These are phyloP conservation scores for Cinchona pubescens DNA, from an alignment of 257 asterid species.

Conservation along the genomic window DNA sequence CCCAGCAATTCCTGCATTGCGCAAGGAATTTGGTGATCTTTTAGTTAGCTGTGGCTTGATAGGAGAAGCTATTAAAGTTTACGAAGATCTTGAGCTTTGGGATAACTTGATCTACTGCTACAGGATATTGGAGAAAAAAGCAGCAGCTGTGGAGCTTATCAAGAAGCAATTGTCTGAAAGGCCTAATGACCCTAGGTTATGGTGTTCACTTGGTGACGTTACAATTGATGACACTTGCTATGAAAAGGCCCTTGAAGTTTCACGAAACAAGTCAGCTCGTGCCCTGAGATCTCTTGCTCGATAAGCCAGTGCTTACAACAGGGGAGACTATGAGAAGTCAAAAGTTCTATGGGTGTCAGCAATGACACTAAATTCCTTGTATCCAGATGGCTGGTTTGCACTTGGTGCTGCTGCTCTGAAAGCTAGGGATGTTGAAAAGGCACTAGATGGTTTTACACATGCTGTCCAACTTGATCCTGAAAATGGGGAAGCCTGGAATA, in stretches of 20 bases:
- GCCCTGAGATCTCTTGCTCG: conserved; percentile 90
- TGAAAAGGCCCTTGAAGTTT: conserved; percentile 84
- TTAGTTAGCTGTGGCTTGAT: conserved; percentile 82
- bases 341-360: conserved; percentile 84
- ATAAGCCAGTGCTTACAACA: conserved; percentile 79
- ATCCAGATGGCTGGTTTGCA: conserved; percentile 97
- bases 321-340: conserved; percentile 77
- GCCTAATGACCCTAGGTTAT: conserved; percentile 75
- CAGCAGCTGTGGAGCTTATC: conserved; percentile 90
- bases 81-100: conserved; percentile 97
- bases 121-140: conserved; percentile 71
- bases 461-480: conserved; percentile 96
- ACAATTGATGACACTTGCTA: conserved; percentile 66
- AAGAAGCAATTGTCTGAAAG: conserved; percentile 52
- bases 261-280: conserved; percentile 73
- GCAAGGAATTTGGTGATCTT: conserved; percentile 87
- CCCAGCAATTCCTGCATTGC: conserved; percentile 72
- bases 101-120: conserved; percentile 85
- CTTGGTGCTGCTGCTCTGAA: conserved; percentile 93
- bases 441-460: conserved; percentile 82
- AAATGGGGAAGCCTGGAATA: conserved; percentile 98
- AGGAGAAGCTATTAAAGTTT: conserved; percentile 82
- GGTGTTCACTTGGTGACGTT: conserved; percentile 97
- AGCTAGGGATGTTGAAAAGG: conserved; percentile 72
- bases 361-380: conserved; percentile 73